A percentile compares a stretch with the other conserved stretches of the same genome.
Evolutionary conservation across 2,329 filamentous ascomycete genomes (phyloP).

Genomic region (Dactylonectria estremocensis): DNA sequence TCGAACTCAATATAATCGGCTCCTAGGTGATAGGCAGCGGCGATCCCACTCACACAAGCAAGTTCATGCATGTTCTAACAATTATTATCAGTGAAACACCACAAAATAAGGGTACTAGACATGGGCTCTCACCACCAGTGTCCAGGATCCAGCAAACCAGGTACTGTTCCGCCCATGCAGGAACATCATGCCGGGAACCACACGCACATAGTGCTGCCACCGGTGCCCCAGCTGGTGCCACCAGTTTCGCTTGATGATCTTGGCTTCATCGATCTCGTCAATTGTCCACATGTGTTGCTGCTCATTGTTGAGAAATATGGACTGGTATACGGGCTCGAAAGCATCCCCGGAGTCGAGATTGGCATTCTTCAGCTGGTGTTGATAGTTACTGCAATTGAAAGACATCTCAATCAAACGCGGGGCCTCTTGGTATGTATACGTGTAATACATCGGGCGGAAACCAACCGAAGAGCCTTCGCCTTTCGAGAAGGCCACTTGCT

Average conservation of each 20-base stretch:
- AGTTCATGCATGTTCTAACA: conserved; percentile 77
- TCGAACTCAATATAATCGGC: conserved; percentile 75
- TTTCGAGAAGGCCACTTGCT: conserved; percentile 59
- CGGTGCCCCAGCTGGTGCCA: conserved; percentile 78
- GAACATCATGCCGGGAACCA: conserved; percentile 81
- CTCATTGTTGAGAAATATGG: conserved; percentile 75
- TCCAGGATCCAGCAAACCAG: conserved; percentile 77
- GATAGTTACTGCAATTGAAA: conserved; percentile 84
- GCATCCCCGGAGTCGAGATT: conserved; percentile 34
- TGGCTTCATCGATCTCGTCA: conserved; percentile 70
- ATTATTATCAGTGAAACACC: neutral
- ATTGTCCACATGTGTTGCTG: conserved; percentile 71
- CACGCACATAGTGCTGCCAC: conserved; percentile 75
- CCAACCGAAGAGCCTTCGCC: conserved; percentile 65
- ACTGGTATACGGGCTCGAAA: conserved; percentile 78
- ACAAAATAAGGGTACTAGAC: neutral
- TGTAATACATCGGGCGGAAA: conserved; percentile 77
- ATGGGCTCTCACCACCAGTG: conserved; percentile 69
- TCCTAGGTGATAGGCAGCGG: conserved; percentile 78
- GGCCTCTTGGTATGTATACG: conserved; percentile 71
- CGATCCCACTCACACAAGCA: conserved; percentile 79
- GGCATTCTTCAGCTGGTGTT: conserved; percentile 75
- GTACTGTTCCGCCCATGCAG: conserved; percentile 77
- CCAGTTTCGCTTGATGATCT: conserved; percentile 76
- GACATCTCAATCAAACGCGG: conserved; percentile 76